Percentiles rank a stretch among this genome's conserved stretches.
Evolutionary conservation across 176 grass and related monocot species (phyloP).

Genomic region (Rhynchospora pubera): DNA sequence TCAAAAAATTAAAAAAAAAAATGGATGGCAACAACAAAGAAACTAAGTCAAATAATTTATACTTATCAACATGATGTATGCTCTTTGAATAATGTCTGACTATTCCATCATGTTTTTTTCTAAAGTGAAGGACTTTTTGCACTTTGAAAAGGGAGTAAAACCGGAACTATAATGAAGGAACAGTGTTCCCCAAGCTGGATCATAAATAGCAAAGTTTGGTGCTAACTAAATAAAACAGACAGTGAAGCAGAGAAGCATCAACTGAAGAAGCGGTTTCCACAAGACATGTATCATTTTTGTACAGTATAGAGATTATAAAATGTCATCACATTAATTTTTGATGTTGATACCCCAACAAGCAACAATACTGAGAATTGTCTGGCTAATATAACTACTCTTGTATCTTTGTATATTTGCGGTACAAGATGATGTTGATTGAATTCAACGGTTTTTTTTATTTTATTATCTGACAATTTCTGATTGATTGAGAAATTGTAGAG

Average conservation of each 20-base stretch:
- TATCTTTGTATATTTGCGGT: not conserved
- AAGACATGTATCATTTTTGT: not conserved
- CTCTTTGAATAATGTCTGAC: not conserved
- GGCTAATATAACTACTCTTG: not conserved
- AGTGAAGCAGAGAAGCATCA: not conserved
- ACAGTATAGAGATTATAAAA: not conserved
- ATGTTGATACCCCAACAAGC: not conserved
- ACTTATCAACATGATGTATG: not conserved
- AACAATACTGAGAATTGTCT: not conserved
- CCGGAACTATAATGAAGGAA: not conserved
- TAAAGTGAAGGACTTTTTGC: not conserved
- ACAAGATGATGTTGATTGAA: not conserved
- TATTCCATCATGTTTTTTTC: not conserved
- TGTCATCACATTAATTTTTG: conserved; percentile 1
- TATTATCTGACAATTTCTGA: not conserved
- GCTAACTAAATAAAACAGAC: not conserved
- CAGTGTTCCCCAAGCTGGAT: not conserved
- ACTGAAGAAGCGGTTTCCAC: not conserved
- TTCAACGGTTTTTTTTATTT: not conserved
- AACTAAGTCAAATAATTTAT: not conserved
- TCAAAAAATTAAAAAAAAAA: not conserved
- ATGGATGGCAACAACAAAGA: not conserved
- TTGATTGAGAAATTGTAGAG: no score
- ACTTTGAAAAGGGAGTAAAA: not conserved
- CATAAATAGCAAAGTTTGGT: conserved; percentile 7